Base-by-base conservation (phyloP, 2,329 filamentous ascomycete genomes). In the Trichoderma sp. region DNA sequence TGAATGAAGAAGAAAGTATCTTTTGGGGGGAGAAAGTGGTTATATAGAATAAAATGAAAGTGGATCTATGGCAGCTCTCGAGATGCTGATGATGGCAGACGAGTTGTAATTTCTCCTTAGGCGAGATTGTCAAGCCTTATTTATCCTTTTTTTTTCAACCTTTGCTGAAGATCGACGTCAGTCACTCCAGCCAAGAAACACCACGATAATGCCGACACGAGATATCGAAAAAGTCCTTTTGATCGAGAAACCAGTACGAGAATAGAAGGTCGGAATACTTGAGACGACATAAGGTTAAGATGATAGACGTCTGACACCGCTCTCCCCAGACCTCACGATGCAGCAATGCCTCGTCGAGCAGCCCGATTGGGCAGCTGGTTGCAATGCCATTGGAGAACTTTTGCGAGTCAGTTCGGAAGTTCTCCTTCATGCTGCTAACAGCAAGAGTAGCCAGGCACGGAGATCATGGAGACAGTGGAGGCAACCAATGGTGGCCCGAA, bases 351-450 rank as follows among this genome's bases (percentile, higher is more conserved):
- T 59, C 56, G 21, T 54, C 24, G 4, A 34, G 24, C 21, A 32
- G 43, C 65, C 65, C 21, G 18, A 67, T 67, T 67, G 28, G 55
- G 65, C 55, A 67, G 65, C 24, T 39, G 24, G 55, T 5, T 43
- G 24, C 14, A 30, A 34, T 52, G 14, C 30, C 11, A 37, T 52
- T 21, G 11, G 24, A 37, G 55, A 52, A 59, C 43, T 59, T 67
- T 67, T 67, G 65, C 65, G 65, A 59, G 49, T 67, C 52, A 56
- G 55, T 30, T 54, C 55, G 56, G 43, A 59, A 37, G 21, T 18
- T 14, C 37, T 59, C 14, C 39, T 67, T 14, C 13, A 58, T 24
- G 46, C 28, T 59, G 55, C 65, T 56, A 67, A 18, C 21, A 52
- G 18, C 39, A 67, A 54, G 55, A 18, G 52, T 24, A 58, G 43